Evolutionary conservation across 2,329 filamentous ascomycete genomes (phyloP), one percentile per base, ranked within the genome.

Genomic region (Epichloe glyceriae): DNA sequence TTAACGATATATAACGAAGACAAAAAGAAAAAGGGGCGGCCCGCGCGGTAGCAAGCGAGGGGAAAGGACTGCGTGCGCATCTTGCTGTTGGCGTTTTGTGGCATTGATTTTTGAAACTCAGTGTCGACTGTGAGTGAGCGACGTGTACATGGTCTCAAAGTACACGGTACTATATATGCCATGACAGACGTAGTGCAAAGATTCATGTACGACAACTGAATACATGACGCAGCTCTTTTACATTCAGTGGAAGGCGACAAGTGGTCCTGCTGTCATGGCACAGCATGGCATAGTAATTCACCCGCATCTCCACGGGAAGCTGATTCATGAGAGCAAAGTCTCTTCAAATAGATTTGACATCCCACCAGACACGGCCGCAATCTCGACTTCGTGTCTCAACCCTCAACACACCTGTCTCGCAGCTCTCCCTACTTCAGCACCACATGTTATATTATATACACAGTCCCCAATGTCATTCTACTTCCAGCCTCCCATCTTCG

Each of bases 401-500:
- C 30, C 14, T 38, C 34, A 12, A 3, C 17, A 38, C 30, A 15
- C 17, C 4, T 11, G 12, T 33, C 7, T n/a, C 19, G 44, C 44
- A 34, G 19, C 26, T 48, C 35, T 35, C 26, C 11, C 43, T 34
- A n/a, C 15, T 14, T 35, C 43, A 8, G 15, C 30, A 19, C 34
- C 5, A n/a, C 20, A 20, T 43, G 14, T 15, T 15, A 3, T n/a
- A 26, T 26, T 3, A 43, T 15, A 30, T 30, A 33, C 8, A n/a
- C n/a, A 7, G 22, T 12, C 41, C 7, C 47, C 6, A 6, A 65
- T 65, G 62, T 11, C 58, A 0, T 62, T 55, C 26, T 55, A 58
- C 42, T 57, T 62, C 41, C 61, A 59, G 20, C 54, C 58, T 12
- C 59, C 61, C 20, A 48, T 62, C 39, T 59, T 65, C n/a, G 42